These are phyloP conservation scores for Taxillus chinensis DNA, from an alignment of 164 flowering plant genomes.

Conservation along the genomic window DNA sequence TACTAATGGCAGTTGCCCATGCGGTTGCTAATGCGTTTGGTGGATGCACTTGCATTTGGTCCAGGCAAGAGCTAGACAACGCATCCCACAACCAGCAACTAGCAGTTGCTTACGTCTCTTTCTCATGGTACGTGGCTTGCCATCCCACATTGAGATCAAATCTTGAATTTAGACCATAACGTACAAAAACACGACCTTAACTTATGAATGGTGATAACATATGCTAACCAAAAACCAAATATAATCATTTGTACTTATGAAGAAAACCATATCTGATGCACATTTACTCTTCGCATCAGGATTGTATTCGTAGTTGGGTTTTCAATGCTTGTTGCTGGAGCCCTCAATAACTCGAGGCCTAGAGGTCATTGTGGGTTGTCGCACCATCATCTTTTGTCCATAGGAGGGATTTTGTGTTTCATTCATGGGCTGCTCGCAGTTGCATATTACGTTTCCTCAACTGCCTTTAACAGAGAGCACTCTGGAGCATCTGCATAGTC, in stretches of 20 bases:
- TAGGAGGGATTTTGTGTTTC: constrained; percentile 58
- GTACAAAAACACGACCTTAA: no score
- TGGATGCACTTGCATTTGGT: constrained; percentile 41
- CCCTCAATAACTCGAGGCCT: constrained; percentile 29
- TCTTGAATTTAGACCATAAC: background rate
- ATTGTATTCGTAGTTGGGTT: constrained; percentile 29
- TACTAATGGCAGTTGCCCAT: constrained; percentile 38
- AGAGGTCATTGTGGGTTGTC: constrained; percentile 29
- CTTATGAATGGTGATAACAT: no score
- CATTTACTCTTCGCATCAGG: constrained; percentile 12
- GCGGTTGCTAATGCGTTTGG: constrained; percentile 31
- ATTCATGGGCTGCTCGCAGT: constrained; percentile 44
- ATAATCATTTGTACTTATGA: no score
- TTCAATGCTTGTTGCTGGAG: constrained; percentile 31
- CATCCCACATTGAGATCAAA: background rate
- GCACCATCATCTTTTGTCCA: constrained; percentile 32
- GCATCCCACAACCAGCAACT: constrained; percentile 47
- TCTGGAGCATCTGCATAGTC: background rate
- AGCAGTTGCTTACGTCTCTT: constrained; percentile 33
- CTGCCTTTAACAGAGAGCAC: constrained; percentile 23
- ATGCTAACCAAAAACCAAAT: no score
- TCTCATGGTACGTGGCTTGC: constrained; percentile 33
- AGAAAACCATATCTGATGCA: background rate
- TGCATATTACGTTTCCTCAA: constrained; percentile 45
- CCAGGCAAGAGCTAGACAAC: constrained; percentile 21